Evolutionary conservation across 768 basidiomycete genomes (phyloP).

Genomic region (Tulasnella sp.): DNA sequence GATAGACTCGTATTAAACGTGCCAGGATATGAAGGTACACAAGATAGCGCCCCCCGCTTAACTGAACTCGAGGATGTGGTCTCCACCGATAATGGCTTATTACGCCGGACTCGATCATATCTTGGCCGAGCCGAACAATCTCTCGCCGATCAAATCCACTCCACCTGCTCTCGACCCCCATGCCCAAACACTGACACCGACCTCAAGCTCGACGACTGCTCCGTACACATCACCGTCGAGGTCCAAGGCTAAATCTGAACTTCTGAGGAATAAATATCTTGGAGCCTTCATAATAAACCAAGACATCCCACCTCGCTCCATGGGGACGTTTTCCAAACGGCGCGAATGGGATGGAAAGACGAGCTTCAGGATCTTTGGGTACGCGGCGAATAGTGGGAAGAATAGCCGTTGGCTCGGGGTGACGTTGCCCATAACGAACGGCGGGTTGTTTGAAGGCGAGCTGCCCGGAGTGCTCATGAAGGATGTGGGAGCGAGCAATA

Average conservation of each 20-base stretch:
- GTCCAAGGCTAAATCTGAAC: conserved; percentile 23
- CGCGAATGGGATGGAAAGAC: conserved; percentile 6
- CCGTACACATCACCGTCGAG: conserved; percentile 24
- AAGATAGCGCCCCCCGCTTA: conserved; percentile 14
- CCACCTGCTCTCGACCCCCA: not conserved
- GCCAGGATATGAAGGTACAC: not conserved
- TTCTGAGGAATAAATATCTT: conserved; percentile 21
- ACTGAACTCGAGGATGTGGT: conserved; percentile 23
- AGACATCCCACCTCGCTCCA: conserved; percentile 19
- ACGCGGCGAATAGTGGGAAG: too few relatives aligned
- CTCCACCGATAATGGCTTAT: conserved; percentile 22
- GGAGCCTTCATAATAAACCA: conserved; percentile 13
- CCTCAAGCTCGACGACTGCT: conserved; percentile 25
- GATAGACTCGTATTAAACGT: not conserved
- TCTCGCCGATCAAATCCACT: not conserved
- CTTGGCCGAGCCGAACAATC: not conserved
- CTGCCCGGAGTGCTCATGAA: too few relatives aligned
- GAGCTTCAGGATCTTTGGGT: conserved; percentile 16
- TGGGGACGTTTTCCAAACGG: conserved; percentile 17
- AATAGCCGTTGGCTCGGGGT: conserved; percentile 12
- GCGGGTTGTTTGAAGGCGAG: too few relatives aligned
- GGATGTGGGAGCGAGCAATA: too few relatives aligned
- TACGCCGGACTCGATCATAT: conserved; percentile 18
- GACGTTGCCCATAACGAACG: not conserved
- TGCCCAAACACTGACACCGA: not conserved